Evolutionary conservation across 768 basidiomycete genomes (phyloP), one percentile per base, ranked within the genome.

Genomic region (Thelephora aurantiotincta): DNA sequence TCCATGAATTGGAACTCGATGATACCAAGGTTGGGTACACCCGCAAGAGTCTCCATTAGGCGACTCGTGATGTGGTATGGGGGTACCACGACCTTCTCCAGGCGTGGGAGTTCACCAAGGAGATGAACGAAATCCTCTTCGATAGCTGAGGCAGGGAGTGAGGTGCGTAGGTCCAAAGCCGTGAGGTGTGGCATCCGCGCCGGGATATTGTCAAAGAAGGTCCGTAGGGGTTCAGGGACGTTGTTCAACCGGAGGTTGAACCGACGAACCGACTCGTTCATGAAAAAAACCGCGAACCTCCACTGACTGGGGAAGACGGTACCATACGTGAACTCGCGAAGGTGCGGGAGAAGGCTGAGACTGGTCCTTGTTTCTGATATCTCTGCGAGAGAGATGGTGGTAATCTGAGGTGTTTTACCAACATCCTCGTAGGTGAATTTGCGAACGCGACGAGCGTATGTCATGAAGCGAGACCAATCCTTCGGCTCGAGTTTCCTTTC

Each of bases 381-480:
- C 46, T 74, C 73, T 56, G 80, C 75, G 53, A 76, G 73, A 48
- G 66, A 65, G 45, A 19, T 59, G 60, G 7, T 44, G 7, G 41
- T 56, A 50, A 9, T 54, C 38, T 5, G 49, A 49, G 23, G 43
- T 47, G 19, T 51, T 41, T 34, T 50, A n/a, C 35, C 50, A 43
- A n/a, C 44, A 43, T 58, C 51, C 45, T 58, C 56, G 45, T 56
- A 47, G 20, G 50, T 51, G 23, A 61, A 51, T 13, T 43, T 44
- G 6, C 60, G 54, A 2, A 61, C 56, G 5, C 60, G 53, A 16
- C 52, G 47, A 11, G 60, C 53, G 37, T 80, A 82, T 38, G 65
- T 68, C 48, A 72, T 65, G 54, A 80, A 77, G 30, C 70, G 63
- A 18, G 57, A 58, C 80, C 80, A 82, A 61, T 77, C 74, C 12